Evolutionary conservation across 2,329 filamentous ascomycete species (phyloP).

Genomic region (Botryotinia globosa): DNA sequence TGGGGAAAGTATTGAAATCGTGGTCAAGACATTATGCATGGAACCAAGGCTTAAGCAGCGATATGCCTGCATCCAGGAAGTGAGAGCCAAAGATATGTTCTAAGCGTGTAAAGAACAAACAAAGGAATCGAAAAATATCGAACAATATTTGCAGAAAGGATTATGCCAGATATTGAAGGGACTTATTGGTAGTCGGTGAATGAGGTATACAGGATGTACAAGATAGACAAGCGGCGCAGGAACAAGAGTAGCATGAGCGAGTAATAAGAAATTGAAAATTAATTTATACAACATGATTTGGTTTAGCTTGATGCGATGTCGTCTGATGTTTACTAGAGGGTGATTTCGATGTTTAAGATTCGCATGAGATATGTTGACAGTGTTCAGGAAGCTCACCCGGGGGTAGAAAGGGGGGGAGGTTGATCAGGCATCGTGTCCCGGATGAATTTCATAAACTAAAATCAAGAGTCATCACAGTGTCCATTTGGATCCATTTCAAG

Average conservation of each 20-base stretch:
- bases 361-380: background rate
- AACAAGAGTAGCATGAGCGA: background rate
- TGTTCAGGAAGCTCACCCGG: background rate
- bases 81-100: background rate
- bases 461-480: background rate
- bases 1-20: background rate
- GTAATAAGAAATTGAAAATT: constrained; percentile 13
- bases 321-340: background rate
- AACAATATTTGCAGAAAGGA: background rate
- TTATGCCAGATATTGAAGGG: background rate
- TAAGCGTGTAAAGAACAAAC: background rate
- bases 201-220: constrained; percentile 6
- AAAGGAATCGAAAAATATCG: background rate
- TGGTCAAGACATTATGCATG: background rate
- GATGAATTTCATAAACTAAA: background rate
- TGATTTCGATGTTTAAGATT: background rate
- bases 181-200: background rate
- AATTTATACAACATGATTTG: background rate
- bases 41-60: background rate
- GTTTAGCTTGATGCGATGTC: background rate
- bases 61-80: background rate
- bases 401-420: background rate
- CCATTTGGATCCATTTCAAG: background rate
- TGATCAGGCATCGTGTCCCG: background rate
- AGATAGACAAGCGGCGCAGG: background rate